Conservation (phyloP, 2,329 filamentous ascomycete species). For the Leptographium galeiforme region DNA sequence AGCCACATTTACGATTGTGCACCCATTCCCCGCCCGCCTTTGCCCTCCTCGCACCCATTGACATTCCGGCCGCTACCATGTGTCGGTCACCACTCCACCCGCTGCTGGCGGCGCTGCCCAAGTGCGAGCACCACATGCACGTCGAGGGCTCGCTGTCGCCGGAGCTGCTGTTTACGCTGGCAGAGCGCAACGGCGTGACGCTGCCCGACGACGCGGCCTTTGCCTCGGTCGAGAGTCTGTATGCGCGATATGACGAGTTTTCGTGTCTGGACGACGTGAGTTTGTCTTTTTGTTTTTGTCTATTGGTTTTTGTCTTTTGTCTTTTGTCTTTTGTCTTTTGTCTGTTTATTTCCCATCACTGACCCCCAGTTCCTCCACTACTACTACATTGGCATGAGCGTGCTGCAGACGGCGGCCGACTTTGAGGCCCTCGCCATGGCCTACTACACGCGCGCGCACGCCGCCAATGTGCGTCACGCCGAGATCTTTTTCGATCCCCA, state of each 20-base stretch:
- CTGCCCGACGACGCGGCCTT: conserved; percentile 54
- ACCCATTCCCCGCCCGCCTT: too few species aligned
- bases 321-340: background rate
- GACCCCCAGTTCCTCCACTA: conserved; percentile 52
- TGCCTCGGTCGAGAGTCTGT: conserved; percentile 42
- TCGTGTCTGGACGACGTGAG: conserved; percentile 47
- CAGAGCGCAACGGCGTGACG: conserved; percentile 49
- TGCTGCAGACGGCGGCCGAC: conserved; percentile 50
- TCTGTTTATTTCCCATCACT: background rate
- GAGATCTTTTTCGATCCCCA: conserved; percentile 77
- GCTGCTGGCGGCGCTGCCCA: conserved; percentile 54
- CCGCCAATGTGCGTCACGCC: conserved; percentile 54
- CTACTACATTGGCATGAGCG: conserved; percentile 66
- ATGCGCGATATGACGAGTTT: conserved; percentile 52
- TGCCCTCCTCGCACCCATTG: too few species aligned
- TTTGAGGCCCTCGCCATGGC: conserved; percentile 60
- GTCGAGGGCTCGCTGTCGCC: conserved; percentile 65
- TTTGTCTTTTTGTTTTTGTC: background rate
- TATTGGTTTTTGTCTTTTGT: background rate
- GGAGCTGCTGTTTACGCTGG: conserved; percentile 54
- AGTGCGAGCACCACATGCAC: conserved; percentile 74
- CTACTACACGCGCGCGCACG: conserved; percentile 53
- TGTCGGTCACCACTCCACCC: conserved; percentile 41
- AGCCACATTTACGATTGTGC: too few species aligned
- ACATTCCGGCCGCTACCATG: conserved; percentile 24